phyloP scores from a whole-genome alignment of 805 yeast genomes.

The Danielia oregonensis region DNA sequence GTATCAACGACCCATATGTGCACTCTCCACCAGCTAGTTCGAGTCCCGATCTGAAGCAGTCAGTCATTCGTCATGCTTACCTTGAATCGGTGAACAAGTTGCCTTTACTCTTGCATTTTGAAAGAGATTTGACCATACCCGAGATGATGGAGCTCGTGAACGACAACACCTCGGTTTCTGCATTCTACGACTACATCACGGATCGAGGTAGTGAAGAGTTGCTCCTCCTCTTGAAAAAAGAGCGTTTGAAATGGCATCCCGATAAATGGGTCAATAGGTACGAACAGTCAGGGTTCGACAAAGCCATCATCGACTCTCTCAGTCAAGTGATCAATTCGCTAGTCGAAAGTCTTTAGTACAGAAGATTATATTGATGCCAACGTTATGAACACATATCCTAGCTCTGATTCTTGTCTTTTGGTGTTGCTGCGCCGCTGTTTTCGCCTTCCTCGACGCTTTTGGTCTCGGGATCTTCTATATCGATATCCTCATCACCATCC shows the following conservation, averaged over 20 bases:
- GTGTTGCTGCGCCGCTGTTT: slow-evolving; percentile 16
- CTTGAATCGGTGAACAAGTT: slow-evolving; percentile 10
- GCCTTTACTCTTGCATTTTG: slow-evolving; percentile 12
- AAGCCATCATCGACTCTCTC: slow-evolving; percentile 25
- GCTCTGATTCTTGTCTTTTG: slow-evolving; percentile 10
- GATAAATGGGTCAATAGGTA: slow-evolving; percentile 48
- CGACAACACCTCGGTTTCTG: slow-evolving; percentile 19
- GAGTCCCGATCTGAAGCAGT: neutral
- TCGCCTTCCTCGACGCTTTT: neutral
- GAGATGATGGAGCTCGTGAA: slow-evolving; percentile 16
- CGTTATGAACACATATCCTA: neutral
- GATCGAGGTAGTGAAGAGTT: slow-evolving; percentile 10
- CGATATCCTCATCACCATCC: slow-evolving; percentile 6
- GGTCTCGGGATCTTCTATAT: neutral
- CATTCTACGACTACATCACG: slow-evolving; percentile 24
- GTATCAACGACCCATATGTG: slow-evolving; percentile 33
- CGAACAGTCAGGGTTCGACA: slow-evolving; percentile 18
- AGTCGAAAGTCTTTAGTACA: slow-evolving; percentile 3
- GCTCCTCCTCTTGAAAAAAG: slow-evolving; percentile 34
- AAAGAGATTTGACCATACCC: slow-evolving; percentile 6
- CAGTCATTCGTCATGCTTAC: slow-evolving; percentile 13
- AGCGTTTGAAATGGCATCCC: slow-evolving; percentile 69
- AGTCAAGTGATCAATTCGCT: slow-evolving; percentile 28
- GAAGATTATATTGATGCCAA: too few species aligned
- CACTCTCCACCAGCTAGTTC: slow-evolving; percentile 2